phyloP scores from a whole-genome alignment of 805 yeast species.

The Hanseniaspora pseudoguilliermondii region DNA sequence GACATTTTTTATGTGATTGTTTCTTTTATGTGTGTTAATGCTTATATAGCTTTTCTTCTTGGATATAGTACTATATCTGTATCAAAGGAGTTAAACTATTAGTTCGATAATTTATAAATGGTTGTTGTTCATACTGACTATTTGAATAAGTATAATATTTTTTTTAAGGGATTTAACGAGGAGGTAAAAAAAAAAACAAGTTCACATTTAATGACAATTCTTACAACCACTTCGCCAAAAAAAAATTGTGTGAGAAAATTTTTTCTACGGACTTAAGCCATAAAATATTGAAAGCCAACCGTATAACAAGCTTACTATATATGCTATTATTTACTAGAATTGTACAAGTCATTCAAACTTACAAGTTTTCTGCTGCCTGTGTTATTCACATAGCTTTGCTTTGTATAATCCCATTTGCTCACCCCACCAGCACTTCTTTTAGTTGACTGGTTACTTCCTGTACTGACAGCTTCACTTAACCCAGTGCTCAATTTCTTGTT shows the following conservation, averaged over 20 bases:
- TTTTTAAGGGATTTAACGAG: background rate
- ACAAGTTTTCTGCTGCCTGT: background rate
- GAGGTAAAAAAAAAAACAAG: too few relatives aligned
- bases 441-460: background rate
- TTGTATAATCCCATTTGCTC: constrained; percentile 10
- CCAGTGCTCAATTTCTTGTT: background rate
- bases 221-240: background rate
- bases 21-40: background rate
- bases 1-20: constrained; percentile 38
- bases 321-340: background rate
- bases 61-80: too few relatives aligned
- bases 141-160: background rate
- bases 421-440: background rate
- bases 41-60: too few relatives aligned
- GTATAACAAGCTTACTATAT: too few relatives aligned
- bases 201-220: background rate
- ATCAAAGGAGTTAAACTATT: too few relatives aligned
- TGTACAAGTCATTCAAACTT: background rate
- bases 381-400: background rate
- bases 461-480: background rate
- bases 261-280: background rate
- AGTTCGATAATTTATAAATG: too few relatives aligned
- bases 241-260: background rate
- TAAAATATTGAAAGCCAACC: too few relatives aligned
- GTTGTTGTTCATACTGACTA: background rate